Conservation (phyloP, 805 yeast species). For the Cyberlindnera veronae region DNA sequence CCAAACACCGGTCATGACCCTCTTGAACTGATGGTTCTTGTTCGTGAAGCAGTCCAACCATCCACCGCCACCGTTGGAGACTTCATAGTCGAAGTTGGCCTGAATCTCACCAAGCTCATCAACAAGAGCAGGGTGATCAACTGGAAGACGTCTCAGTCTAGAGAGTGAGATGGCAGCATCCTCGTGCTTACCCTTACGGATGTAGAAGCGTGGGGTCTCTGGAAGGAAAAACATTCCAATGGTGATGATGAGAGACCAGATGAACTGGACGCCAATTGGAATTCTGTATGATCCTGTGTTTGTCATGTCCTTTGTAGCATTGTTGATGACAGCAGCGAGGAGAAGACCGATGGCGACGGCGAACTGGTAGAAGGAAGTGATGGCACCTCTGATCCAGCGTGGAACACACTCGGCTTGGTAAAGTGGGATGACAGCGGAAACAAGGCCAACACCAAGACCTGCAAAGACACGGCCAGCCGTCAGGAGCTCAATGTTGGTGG, state of each 20-base stretch:
- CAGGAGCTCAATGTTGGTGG: conserved; percentile 43
- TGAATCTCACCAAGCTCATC: conserved; percentile 45
- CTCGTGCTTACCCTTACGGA: conserved; percentile 50
- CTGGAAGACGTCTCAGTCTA: conserved; percentile 50
- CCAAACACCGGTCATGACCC: conserved; percentile 40
- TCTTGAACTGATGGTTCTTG: conserved; percentile 37
- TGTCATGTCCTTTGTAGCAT: conserved; percentile 53
- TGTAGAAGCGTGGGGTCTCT: conserved; percentile 70
- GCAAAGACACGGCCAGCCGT: conserved; percentile 66
- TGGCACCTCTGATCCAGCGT: conserved; percentile 39
- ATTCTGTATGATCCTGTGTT: conserved; percentile 63
- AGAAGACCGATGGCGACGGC: conserved; percentile 69
- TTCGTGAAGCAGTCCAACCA: conserved; percentile 34
- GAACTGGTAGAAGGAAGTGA: conserved; percentile 72
- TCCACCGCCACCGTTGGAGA: conserved; percentile 24
- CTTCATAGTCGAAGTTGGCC: conserved; percentile 45
- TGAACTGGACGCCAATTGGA: conserved; percentile 68
- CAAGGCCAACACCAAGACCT: conserved; percentile 69
- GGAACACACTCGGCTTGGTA: conserved; percentile 75
- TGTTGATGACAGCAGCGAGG: conserved; percentile 66
- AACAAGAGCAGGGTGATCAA: conserved; percentile 39
- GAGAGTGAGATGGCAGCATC: conserved; percentile 54
- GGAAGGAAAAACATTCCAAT: conserved; percentile 65
- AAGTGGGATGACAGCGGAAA: conserved; percentile 69
- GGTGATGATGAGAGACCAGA: conserved; percentile 62